A percentile compares a stretch with the other conserved stretches of the same genome.
These are phyloP conservation scores for Trichoderma oligosporum DNA, from an alignment of 2,329 filamentous ascomycete species.

Conservation along the genomic window DNA sequence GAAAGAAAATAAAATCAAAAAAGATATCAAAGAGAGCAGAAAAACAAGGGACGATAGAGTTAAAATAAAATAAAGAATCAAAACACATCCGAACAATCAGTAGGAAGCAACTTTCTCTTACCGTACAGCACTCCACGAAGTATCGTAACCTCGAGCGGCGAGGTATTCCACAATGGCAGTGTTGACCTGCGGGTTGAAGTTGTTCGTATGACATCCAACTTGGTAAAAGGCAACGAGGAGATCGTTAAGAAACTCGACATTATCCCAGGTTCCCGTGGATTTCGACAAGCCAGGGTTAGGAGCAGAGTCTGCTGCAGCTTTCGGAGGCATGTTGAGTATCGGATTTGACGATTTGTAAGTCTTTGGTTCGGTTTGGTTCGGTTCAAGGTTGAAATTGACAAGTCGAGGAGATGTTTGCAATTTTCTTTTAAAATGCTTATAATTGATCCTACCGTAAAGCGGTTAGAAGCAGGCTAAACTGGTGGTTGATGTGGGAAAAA, in stretches of 20 bases:
- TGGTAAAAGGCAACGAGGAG: constrained; percentile 34
- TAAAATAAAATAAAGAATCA: not conserved
- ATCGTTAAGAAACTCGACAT: constrained; percentile 33
- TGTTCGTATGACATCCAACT: constrained; percentile 26
- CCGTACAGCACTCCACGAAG: constrained; percentile 47
- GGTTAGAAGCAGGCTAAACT: not conserved
- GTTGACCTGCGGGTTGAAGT: constrained; percentile 30
- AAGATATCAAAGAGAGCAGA: not conserved
- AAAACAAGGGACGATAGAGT: too few relatives aligned
- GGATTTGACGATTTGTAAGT: not conserved
- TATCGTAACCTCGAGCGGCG: constrained; percentile 30
- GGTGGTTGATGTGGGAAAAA: not conserved
- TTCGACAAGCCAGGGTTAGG: not conserved
- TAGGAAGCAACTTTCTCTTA: constrained; percentile 29
- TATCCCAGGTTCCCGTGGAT: constrained; percentile 29
- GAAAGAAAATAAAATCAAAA: not conserved
- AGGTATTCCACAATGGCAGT: constrained; percentile 34
- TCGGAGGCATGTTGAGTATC: constrained; percentile 11
- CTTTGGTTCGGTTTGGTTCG: not conserved
- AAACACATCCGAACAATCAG: constrained; percentile 14
- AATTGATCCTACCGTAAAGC: too few relatives aligned
- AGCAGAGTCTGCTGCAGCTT: constrained; percentile 1
- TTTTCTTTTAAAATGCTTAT: not conserved
- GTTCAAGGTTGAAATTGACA: not conserved
- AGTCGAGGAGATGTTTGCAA: not conserved